Conservation (phyloP, 768 basidiomycete genomes). For the Boletus coccyginus region DNA sequence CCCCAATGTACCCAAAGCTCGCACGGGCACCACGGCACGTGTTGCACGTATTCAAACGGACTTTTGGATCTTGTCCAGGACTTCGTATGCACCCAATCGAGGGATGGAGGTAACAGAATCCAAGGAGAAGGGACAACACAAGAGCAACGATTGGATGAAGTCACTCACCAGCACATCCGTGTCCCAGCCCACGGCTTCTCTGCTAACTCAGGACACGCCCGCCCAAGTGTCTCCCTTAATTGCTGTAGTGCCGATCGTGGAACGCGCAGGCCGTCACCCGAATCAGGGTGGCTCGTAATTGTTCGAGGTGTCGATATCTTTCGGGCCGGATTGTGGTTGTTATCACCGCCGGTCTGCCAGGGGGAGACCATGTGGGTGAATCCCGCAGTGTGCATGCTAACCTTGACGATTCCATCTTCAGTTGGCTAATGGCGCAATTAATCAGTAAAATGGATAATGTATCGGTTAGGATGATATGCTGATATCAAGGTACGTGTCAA, state of each 20-base stretch:
- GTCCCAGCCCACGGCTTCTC: conserved; percentile 69
- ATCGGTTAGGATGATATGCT: neutral
- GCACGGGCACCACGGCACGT: neutral
- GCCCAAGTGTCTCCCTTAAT: conserved; percentile 50
- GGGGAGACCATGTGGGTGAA: conserved; percentile 44
- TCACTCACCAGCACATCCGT: conserved; percentile 80
- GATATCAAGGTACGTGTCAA: neutral
- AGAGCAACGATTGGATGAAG: neutral
- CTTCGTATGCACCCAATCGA: neutral
- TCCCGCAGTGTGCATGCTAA: conserved; percentile 75
- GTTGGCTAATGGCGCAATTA: conserved; percentile 51
- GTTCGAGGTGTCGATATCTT: conserved; percentile 78
- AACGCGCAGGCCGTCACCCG: conserved; percentile 55
- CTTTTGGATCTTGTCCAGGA: neutral
- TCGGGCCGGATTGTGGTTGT: conserved; percentile 9
- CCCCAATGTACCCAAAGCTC: neutral
- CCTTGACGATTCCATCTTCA: conserved; percentile 65
- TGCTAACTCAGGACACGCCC: conserved; percentile 76
- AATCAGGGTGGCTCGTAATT: conserved; percentile 52
- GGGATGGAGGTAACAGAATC: neutral
- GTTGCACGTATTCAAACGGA: neutral
- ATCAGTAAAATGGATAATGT: neutral
- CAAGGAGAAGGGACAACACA: neutral
- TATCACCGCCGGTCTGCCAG: neutral
- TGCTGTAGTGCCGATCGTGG: conserved; percentile 52